Evolutionary conservation across 73 alveolate genomes (phyloP).

Genomic region (Strombidium stylifer): DNA sequence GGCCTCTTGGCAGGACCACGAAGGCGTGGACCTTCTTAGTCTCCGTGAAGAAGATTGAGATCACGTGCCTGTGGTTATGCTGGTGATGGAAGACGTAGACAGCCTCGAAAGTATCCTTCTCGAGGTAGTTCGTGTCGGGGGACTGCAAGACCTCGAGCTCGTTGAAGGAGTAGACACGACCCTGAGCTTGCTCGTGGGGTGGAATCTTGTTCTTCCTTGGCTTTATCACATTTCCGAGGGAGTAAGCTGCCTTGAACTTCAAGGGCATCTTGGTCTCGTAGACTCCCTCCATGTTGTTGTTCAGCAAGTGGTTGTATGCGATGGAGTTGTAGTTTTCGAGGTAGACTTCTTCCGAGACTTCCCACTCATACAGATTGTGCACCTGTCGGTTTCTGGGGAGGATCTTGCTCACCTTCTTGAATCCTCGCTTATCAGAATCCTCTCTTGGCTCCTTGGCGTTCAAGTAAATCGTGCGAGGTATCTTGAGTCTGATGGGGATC

Average conservation of each 20-base stretch:
- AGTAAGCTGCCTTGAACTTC: conserved; percentile 74
- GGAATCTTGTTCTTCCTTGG: conserved; percentile 59
- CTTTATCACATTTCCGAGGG: conserved; percentile 77
- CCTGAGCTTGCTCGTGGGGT: conserved; percentile 67
- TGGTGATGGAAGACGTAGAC: no score
- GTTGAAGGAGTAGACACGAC: conserved; percentile 25
- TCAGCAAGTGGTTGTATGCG: conserved; percentile 68
- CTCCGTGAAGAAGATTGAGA: no score
- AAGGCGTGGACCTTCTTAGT: conserved; percentile 12
- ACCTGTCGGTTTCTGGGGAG: conserved; percentile 91
- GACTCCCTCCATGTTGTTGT: conserved; percentile 91
- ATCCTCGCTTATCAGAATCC: conserved; percentile 54
- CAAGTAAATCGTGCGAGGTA: conserved; percentile 61
- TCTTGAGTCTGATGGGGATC: conserved; percentile 48
- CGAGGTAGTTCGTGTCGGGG: no score
- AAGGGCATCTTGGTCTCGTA: conserved; percentile 95
- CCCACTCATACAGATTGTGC: conserved; percentile 77
- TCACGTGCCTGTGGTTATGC: no score
- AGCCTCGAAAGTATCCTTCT: no score
- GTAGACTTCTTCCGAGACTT: conserved; percentile 81
- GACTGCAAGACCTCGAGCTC: conserved; percentile 39
- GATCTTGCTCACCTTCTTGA: conserved; percentile 68
- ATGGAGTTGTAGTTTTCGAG: conserved; percentile 66
- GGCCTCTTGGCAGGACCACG: conserved; percentile 7
- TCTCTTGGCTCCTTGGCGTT: conserved; percentile 43